phyloP scores from a whole-genome alignment of 441 rosid genomes.

The Erysimum pusillum region DNA sequence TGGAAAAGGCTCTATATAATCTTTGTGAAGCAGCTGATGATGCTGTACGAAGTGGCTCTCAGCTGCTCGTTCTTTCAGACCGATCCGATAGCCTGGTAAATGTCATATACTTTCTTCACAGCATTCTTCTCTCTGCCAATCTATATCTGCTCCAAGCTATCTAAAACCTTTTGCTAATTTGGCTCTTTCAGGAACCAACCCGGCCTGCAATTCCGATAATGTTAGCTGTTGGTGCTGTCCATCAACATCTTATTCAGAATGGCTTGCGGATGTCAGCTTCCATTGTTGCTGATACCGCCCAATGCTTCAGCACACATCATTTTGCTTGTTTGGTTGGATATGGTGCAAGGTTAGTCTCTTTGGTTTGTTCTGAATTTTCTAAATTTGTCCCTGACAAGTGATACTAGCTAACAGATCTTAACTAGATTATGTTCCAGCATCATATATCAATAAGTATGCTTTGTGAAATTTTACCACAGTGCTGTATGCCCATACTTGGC shows the following conservation, averaged over 20 bases:
- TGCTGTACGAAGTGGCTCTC: slow-evolving; percentile 97
- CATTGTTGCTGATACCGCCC: slow-evolving; percentile 95
- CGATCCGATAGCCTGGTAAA: slow-evolving; percentile 79
- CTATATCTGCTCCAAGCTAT: slow-evolving; percentile 6
- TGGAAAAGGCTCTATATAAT: slow-evolving; percentile 69
- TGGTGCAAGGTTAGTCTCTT: slow-evolving; percentile 86
- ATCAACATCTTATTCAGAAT: slow-evolving; percentile 99
- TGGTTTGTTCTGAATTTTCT: not conserved
- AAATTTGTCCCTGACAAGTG: not conserved
- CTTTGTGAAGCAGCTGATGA: slow-evolving; percentile 99
- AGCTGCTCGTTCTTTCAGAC: slow-evolving; percentile 94
- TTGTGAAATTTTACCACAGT: slow-evolving; percentile 53
- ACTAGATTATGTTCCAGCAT: not conserved
- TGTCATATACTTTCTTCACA: not conserved
- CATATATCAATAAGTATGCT: slow-evolving; percentile 1
- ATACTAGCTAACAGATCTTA: not conserved
- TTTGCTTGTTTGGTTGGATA: slow-evolving; percentile 98
- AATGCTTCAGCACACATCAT: slow-evolving; percentile 99
- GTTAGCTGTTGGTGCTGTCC: slow-evolving; percentile 98
- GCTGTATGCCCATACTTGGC: slow-evolving; percentile 98
- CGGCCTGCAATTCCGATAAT: slow-evolving; percentile 93
- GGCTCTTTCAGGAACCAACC: slow-evolving; percentile 80
- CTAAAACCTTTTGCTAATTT: not conserved
- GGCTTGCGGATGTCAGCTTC: slow-evolving; percentile 97
- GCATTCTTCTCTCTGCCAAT: not conserved